These are phyloP conservation scores for Annulohypoxylon nitens DNA, from an alignment of 495 filamentous ascomycete species.

Conservation along the genomic window DNA sequence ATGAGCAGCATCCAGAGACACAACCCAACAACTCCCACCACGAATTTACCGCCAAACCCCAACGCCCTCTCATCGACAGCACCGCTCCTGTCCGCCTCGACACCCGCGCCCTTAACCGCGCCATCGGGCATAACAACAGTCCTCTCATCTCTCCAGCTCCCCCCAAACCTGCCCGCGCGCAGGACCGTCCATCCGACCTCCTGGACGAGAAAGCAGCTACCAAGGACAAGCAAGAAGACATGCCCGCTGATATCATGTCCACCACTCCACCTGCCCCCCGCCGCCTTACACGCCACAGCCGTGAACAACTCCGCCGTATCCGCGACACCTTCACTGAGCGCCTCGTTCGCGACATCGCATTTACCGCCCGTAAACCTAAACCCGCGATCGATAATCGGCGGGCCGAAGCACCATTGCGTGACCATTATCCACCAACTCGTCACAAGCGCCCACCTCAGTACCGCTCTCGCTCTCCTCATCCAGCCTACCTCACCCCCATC, in stretches of 20 bases:
- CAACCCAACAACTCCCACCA: slow-evolving; percentile 68
- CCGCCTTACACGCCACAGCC: slow-evolving; percentile 82
- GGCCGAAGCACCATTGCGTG: slow-evolving; percentile 97
- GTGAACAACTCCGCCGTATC: slow-evolving; percentile 70
- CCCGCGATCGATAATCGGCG: slow-evolving; percentile 86
- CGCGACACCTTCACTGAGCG: slow-evolving; percentile 46
- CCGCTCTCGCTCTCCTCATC: slow-evolving; percentile 62
- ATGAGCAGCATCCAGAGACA: slow-evolving; percentile 96
- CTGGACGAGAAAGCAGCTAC: slow-evolving; percentile 81
- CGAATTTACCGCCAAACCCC: slow-evolving; percentile 61
- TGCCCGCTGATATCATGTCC: slow-evolving; percentile 96
- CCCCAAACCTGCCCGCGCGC: slow-evolving; percentile 35
- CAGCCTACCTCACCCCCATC: background rate
- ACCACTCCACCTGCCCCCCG: slow-evolving; percentile 85
- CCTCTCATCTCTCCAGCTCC: slow-evolving; percentile 64
- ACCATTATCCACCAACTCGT: slow-evolving; percentile 81
- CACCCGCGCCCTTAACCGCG: slow-evolving; percentile 64
- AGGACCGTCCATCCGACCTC: slow-evolving; percentile 77
- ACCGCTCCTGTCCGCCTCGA: slow-evolving; percentile 50
- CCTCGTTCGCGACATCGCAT: slow-evolving; percentile 68
- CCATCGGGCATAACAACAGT: slow-evolving; percentile 71
- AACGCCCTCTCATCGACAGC: slow-evolving; percentile 45
- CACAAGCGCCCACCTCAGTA: slow-evolving; percentile 75
- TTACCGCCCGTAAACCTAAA: slow-evolving; percentile 86
- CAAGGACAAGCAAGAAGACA: slow-evolving; percentile 90